Base-by-base conservation (phyloP, 2,329 filamentous ascomycete species). In the Arachnomyces sp. region DNA sequence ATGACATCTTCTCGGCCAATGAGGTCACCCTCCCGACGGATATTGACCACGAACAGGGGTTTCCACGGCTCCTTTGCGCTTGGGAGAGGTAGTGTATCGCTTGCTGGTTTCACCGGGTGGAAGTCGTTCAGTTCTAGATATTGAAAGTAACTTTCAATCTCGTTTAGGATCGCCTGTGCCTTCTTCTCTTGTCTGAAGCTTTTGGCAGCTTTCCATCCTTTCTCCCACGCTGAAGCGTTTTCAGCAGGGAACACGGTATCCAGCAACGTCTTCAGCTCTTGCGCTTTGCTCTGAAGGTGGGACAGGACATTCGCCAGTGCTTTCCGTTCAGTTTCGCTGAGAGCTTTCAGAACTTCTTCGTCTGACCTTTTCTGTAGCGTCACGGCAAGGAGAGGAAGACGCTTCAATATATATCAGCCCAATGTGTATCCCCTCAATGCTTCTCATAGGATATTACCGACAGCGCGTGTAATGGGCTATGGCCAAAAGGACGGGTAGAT, bases 321-420 rank as follows among this genome's bases (percentile, higher is more conserved):
- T 8, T 38, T 14, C 31, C n/a, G 7, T 39, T 38, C 29, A 18
- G 18, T 38, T 28, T 40, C 4, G n/a, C 31, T 31, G 5, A 45
- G 35, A 7, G 35, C 31, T 17, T 43, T 11, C 17, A 46, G 25
- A n/a, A 44, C 33, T 16, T 35, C 33, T n/a, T 18, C 20, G 13
- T 18, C 33, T 17, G 20, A 20, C 7, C 33, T 20, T 17, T 35
- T 35, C 12, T 35, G 33, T 17, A 20, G 33, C 17, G 20, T 35
- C 5, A 12, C 33, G 33, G 17, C 16, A 18, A 35, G 16, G 3
- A 35, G 33, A 35, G 20, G 20, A 25, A 25, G 20, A 9, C 20
- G 20, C 20, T 25, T 25, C 9, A 5, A 25, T 5, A 25, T 25
- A 25, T 25, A 5, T 25, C 9, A 25, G 20, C 20, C 9, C 9